Evolutionary conservation across 305 asterid genomes (phyloP), one percentile per base, ranked within the genome.

Genomic region (Andrographis paniculata): DNA sequence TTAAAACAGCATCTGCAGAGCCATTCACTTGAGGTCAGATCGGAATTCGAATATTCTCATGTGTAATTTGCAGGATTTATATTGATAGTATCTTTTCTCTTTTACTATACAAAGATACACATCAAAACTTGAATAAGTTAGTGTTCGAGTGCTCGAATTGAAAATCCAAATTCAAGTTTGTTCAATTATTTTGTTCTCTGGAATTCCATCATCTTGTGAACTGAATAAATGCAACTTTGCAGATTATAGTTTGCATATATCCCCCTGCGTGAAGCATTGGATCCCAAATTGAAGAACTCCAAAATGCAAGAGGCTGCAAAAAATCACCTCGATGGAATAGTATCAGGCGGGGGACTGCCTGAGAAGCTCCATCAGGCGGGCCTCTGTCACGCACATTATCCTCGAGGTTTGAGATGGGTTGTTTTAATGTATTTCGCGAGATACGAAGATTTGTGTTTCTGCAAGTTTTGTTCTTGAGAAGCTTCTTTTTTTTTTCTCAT

Each of bases 291-390:
- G 56, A 66, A 70, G 95, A 80, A 87, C 94, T 86, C 95, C 99
- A 75, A 83, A 87, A 86, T 91, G 96, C 99, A 20, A 28, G 93
- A 75, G 95, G 94, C 89, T 42, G 42, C 57, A 24, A 24, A 53
- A 48, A 37, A 21, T 18, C 37, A 55, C 55, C 83, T 80, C 77
- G 94, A 53, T 83, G 96, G 99, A 91, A 75, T 50, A 91, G 98
- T 91, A 86, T 56, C 98, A 82, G 96, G 95, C 56, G 75, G 98
- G 98, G 30, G 98, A 89, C 98, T 64, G 70, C 96, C 94, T 86
- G 96, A 51, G 98, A 91, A 91, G 96, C 88, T 81, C 96, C 98
- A 60, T 86, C 95, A 80, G 75, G 98, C 55, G 73, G 66, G 95
- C 95, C 96, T 83, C 92, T 10, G 51, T 78, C 95, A 86, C 95